Evolutionary conservation across 1,284 basidiomycete genomes (phyloP).

Genomic region (Afroboletus lepidellus): DNA sequence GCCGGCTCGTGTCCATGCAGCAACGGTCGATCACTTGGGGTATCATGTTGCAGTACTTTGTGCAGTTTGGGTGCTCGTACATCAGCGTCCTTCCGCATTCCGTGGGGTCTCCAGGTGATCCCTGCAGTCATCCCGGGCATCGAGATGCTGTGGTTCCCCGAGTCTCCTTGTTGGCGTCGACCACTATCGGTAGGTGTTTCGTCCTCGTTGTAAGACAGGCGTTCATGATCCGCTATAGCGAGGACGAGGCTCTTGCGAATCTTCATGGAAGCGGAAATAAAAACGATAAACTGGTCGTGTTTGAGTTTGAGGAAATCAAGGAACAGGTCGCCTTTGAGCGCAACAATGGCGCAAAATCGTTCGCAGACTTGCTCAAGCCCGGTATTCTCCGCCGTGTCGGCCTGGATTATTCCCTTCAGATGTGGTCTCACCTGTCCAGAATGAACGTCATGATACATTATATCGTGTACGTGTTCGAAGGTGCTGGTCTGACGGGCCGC

Average conservation of each 20-base stretch:
- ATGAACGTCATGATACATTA: constrained; percentile 82
- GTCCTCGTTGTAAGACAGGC: background rate
- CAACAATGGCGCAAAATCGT: constrained; percentile 69
- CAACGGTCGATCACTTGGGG: constrained; percentile 81
- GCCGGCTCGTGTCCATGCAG: constrained; percentile 72
- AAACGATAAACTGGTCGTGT: constrained; percentile 63
- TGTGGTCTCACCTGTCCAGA: constrained; percentile 64
- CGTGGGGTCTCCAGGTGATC: constrained; percentile 78
- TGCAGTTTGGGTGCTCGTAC: constrained; percentile 74
- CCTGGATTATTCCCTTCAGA: constrained; percentile 57
- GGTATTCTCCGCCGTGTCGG: constrained; percentile 58
- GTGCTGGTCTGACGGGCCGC: constrained; percentile 69
- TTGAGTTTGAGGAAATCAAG: constrained; percentile 81
- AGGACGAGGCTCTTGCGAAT: constrained; percentile 75
- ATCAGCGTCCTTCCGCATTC: constrained; percentile 76
- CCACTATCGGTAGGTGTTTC: constrained; percentile 43
- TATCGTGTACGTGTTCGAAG: constrained; percentile 74
- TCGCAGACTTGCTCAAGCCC: constrained; percentile 61
- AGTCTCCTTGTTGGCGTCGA: constrained; percentile 70
- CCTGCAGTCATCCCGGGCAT: constrained; percentile 65
- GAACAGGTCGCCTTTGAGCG: constrained; percentile 71
- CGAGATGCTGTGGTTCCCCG: constrained; percentile 71
- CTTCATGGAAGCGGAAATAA: constrained; percentile 74
- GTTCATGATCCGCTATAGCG: constrained; percentile 35
- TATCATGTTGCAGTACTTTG: constrained; percentile 72